Percentiles rank a stretch among this genome's conserved stretches.
These are phyloP conservation scores for Brassica hybrid DNA, from an alignment of 441 rosid species.

Conservation along the genomic window DNA sequence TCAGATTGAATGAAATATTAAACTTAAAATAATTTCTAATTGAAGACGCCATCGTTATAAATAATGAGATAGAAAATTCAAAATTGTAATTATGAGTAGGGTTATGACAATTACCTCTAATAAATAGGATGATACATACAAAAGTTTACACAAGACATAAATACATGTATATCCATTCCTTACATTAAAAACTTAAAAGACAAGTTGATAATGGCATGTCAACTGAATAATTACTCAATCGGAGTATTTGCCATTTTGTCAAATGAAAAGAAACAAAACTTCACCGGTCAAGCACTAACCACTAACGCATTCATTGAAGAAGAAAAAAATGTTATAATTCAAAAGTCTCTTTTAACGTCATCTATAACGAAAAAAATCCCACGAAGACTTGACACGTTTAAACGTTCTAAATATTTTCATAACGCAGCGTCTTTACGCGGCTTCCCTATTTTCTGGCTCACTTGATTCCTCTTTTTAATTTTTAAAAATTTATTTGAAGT, in stretches of 20 bases:
- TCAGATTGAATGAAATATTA: not conserved
- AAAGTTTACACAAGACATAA: conserved; percentile 29
- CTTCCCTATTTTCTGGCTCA: no score
- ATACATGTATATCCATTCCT: conserved; percentile 25
- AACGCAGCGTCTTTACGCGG: no score
- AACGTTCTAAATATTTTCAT: no score
- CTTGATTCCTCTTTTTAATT: no score
- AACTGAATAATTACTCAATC: not conserved
- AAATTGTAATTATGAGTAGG: conserved; percentile 24
- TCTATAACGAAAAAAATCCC: not conserved
- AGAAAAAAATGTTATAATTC: not conserved
- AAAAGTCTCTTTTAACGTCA: not conserved
- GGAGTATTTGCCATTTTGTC: conserved; percentile 25
- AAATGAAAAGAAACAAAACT: not conserved
- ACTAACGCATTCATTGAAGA: conserved; percentile 4
- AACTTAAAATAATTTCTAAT: not conserved
- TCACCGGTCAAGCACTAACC: conserved; percentile 13
- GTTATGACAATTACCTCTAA: conserved; percentile 25
- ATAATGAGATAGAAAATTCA: conserved; percentile 1
- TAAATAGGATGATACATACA: conserved; percentile 14
- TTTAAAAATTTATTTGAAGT: not conserved
- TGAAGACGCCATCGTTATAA: conserved; percentile 19
- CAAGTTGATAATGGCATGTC: not conserved
- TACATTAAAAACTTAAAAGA: not conserved
- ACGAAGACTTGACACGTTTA: not conserved